Conservation (phyloP, 139 green algal genomes). For the Closterium sp. region DNA sequence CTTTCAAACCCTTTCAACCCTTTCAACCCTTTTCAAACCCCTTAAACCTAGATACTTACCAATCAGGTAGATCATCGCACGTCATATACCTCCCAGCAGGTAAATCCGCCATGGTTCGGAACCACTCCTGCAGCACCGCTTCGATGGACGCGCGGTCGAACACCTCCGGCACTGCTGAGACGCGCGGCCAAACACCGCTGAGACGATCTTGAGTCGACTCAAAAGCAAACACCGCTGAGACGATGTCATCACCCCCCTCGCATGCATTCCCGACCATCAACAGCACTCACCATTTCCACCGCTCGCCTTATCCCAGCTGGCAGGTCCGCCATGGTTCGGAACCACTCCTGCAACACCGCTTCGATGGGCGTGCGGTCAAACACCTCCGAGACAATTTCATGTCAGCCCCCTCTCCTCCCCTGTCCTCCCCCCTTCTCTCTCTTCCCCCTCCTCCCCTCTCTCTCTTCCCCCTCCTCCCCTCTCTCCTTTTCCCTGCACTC, state of each 20-base stretch:
- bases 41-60: no score
- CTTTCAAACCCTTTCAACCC: no score
- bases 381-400: constrained; percentile 69
- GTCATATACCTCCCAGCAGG: constrained; percentile 81
- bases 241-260: no score
- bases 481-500: neutral
- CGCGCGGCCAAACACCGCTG: no score
- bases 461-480: no score
- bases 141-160: constrained; percentile 84
- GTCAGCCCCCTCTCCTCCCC: no score
- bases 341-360: constrained; percentile 88
- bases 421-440: no score
- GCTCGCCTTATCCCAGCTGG: constrained; percentile 83
- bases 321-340: constrained; percentile 78
- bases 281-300: constrained; percentile 73
- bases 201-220: constrained; percentile 80
- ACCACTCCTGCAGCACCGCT: constrained; percentile 87
- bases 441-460: no score
- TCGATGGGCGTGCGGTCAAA: constrained; percentile 86
- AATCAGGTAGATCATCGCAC: no score
- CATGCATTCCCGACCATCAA: neutral
- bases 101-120: constrained; percentile 78
- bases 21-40: no score
- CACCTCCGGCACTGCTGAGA: constrained; percentile 61
- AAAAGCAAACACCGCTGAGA: constrained; percentile 87